Evolutionary conservation across 768 basidiomycete genomes (phyloP), one percentile per base, ranked within the genome.

Genomic region (Trametes villosa): DNA sequence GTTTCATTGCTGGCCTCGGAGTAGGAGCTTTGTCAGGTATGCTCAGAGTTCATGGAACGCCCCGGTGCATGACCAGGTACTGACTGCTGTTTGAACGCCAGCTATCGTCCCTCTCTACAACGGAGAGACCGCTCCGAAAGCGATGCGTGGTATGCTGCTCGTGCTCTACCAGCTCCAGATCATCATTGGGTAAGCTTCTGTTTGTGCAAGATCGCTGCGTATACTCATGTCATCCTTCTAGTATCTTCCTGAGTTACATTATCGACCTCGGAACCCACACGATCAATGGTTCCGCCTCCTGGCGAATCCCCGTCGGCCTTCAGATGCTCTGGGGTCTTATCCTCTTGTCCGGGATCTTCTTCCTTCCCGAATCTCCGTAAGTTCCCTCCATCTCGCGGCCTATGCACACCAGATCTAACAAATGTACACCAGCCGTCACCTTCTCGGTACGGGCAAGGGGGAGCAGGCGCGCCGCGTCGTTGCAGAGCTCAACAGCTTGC

Each of bases 131-230:
- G 83, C 89, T 0, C 91, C 91, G 0, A 90, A 90, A 68, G 80
- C 83, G 1, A 79, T 92, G 57, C 83, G 91, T 68, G 91, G 90
- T 9, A 83, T 87, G 20, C 84, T 79, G 11, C 75, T 93, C 29
- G 88, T 89, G 2, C 75, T 92, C 18, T 92, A 92, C 67, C 90
- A 92, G 68, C 76, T 91, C 13, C 88, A 90, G 70, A 89, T 92
- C 62, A 89, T 90, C 66, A 75, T 81, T 13, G 88, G 87, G 88
- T 87, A 66, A 38, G 79, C 67, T 1, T 1, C 8, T n/a, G n/a
- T 24, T 45, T 8, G 9, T 22, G 24, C 22, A 26, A 7, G 7
- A 26, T 22, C 22, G 22, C 22, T 24, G 20, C 7, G 22, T 11
- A 12, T 26, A 22, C 22, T 45, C 13, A 20, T 13, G 8, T 24